phyloP scores from a whole-genome alignment of 73 alveolate genomes.

The Stentor roeselii region DNA sequence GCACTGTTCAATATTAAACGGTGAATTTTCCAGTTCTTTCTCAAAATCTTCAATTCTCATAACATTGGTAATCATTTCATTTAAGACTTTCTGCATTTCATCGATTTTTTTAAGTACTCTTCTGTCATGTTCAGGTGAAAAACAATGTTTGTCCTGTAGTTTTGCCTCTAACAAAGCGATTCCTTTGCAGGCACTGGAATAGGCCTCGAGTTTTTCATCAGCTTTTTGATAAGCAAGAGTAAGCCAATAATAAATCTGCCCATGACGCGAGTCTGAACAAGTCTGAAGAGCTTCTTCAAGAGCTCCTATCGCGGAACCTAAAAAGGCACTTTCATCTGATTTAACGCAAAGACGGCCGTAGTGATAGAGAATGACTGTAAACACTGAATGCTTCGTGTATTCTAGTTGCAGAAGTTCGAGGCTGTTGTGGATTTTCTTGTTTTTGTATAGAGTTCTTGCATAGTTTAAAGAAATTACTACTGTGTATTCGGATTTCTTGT shows the following conservation, averaged over 20 bases:
- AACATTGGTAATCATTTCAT: neutral
- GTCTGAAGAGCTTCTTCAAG: constrained; percentile 52
- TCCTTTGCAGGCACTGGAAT: neutral
- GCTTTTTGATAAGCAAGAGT: neutral
- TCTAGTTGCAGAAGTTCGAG: constrained; percentile 38
- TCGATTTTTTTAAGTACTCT: neutral
- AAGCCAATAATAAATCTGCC: constrained; percentile 18
- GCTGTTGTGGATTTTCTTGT: neutral
- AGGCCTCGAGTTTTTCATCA: constrained; percentile 12
- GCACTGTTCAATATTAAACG: constrained; percentile 2
- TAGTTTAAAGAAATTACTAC: neutral
- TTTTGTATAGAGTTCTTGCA: neutral
- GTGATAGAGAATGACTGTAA: constrained; percentile 29
- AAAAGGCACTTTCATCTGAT: constrained; percentile 12
- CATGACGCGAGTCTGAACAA: constrained; percentile 26
- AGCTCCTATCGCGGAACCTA: constrained; percentile 54
- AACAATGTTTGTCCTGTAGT: neutral
- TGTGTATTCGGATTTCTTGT: neutral
- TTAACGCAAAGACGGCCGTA: constrained; percentile 27
- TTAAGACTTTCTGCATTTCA: neutral
- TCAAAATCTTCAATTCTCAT: neutral
- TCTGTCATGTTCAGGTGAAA: neutral
- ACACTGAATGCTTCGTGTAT: constrained; percentile 24
- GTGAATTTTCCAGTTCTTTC: neutral
- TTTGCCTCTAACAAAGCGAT: neutral